phyloP scores from a whole-genome alignment of 2,329 filamentous ascomycete genomes.

The Hypoxylon sp. region DNA sequence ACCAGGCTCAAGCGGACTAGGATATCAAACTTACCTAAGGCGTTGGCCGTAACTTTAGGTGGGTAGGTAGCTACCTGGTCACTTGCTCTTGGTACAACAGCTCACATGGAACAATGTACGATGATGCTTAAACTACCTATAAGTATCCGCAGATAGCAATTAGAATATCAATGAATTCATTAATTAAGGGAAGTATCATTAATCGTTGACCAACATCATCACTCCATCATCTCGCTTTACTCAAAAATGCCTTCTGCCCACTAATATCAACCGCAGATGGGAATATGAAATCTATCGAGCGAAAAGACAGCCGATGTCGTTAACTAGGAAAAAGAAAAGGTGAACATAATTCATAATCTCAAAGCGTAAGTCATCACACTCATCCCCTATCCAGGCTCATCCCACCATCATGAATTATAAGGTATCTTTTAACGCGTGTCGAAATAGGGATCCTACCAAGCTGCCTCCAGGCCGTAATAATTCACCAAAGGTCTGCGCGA shows the following conservation, averaged over 20 bases:
- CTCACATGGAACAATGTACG: neutral
- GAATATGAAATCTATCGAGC: constrained; percentile 4
- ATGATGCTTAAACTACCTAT: neutral
- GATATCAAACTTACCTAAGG: too few species aligned
- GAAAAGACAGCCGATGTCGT: neutral
- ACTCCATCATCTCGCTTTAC: neutral
- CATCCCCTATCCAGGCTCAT: constrained; percentile 1
- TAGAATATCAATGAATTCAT: neutral
- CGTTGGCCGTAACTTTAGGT: too few species aligned
- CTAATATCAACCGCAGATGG: neutral
- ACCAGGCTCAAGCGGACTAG: too few species aligned
- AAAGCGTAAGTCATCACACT: constrained; percentile 19
- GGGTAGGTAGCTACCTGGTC: neutral
- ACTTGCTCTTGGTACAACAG: neutral
- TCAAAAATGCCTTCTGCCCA: neutral
- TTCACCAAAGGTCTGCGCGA: constrained; percentile 35
- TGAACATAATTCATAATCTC: constrained; percentile 18
- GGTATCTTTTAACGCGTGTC: constrained; percentile 30
- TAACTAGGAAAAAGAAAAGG: neutral
- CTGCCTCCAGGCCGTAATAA: constrained; percentile 25
- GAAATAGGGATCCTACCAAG: constrained; percentile 23
- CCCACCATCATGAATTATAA: constrained; percentile 24
- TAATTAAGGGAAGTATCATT: constrained; percentile 6
- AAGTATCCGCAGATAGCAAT: neutral
- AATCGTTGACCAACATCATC: neutral